phyloP scores from a whole-genome alignment of 1,139 yeast species.

The Wickerhamiella pararugosa region DNA sequence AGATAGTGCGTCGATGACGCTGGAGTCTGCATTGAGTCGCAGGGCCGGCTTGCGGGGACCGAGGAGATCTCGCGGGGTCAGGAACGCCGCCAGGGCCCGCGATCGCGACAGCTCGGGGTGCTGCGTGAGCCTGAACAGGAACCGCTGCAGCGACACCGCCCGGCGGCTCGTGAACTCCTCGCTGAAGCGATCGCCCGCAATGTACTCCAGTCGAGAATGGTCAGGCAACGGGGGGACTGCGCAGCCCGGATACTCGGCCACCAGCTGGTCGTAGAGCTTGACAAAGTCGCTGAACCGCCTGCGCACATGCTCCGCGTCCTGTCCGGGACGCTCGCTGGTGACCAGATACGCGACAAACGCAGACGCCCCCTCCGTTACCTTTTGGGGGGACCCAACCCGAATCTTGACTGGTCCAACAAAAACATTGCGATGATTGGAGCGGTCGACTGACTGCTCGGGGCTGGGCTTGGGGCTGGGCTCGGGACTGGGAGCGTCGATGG shows the following conservation, averaged over 20 bases:
- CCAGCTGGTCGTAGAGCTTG: constrained; percentile 56
- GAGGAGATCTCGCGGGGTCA: constrained; percentile 48
- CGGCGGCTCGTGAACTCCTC: constrained; percentile 69
- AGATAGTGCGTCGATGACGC: constrained; percentile 48
- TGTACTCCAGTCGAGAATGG: constrained; percentile 75
- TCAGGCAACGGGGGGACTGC: constrained; percentile 92
- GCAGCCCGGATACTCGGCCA: constrained; percentile 67
- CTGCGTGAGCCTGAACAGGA: constrained; percentile 51
- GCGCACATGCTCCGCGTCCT: constrained; percentile 36
- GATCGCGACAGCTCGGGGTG: constrained; percentile 64
- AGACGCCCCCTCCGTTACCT: constrained; percentile 51
- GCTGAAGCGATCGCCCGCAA: constrained; percentile 87
- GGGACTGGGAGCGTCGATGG: no score
- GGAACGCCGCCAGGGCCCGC: constrained; percentile 55
- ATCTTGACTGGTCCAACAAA: constrained; percentile 14
- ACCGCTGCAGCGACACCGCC: constrained; percentile 69
- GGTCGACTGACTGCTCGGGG: neutral
- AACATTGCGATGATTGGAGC: neutral
- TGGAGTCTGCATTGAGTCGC: constrained; percentile 14
- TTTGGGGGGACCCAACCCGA: constrained; percentile 54
- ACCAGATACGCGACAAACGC: constrained; percentile 71
- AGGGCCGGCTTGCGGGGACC: constrained; percentile 9
- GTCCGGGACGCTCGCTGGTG: constrained; percentile 21
- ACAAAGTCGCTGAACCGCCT: constrained; percentile 76
- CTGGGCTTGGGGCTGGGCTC: neutral